A percentile compares a stretch with the other conserved stretches of the same genome.
Conservation (phyloP, 2,329 filamentous ascomycete species). For the Boeremia exigua region DNA sequence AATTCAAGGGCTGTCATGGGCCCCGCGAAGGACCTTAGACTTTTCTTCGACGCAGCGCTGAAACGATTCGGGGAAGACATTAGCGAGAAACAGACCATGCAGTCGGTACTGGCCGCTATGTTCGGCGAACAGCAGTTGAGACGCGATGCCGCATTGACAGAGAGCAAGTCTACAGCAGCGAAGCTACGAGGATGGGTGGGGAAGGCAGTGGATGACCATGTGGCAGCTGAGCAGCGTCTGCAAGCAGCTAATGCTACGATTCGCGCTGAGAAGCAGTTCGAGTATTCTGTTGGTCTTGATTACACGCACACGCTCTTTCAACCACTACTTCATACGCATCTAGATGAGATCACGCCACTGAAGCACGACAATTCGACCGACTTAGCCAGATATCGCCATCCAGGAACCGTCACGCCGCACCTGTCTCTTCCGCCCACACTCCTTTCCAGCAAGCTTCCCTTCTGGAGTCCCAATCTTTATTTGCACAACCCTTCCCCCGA, state of each 20-base stretch:
- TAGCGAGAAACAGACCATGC: constrained; percentile 45
- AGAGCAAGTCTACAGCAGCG: constrained; percentile 24
- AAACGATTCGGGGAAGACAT: constrained; percentile 43
- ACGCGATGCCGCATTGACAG: constrained; percentile 49
- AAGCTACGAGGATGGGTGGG: constrained; percentile 48
- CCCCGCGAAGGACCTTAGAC: constrained; percentile 55
- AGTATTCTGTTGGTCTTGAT: constrained; percentile 60
- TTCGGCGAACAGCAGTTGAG: constrained; percentile 62
- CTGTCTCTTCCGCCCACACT: constrained; percentile 50
- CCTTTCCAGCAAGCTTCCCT: constrained; percentile 34
- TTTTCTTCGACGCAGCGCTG: constrained; percentile 54
- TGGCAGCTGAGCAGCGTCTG: constrained; percentile 13
- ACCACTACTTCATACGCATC: constrained; percentile 31
- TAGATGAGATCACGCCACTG: constrained; percentile 37
- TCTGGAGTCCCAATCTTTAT: constrained; percentile 36
- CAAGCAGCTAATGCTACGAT: constrained; percentile 32
- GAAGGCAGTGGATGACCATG: constrained; percentile 36
- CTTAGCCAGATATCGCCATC: constrained; percentile 44
- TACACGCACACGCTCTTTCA: constrained; percentile 59
- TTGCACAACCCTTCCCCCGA: constrained; percentile 37
- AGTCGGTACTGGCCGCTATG: constrained; percentile 57
- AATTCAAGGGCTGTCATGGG: constrained; percentile 59
- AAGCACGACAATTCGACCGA: constrained; percentile 44
- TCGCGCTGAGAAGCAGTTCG: constrained; percentile 49
- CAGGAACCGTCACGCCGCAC: constrained; percentile 35